Evolutionary conservation across 2,329 filamentous ascomycete genomes (phyloP), one percentile per base, ranked within the genome.

Genomic region (Colletotrichum musicola): DNA sequence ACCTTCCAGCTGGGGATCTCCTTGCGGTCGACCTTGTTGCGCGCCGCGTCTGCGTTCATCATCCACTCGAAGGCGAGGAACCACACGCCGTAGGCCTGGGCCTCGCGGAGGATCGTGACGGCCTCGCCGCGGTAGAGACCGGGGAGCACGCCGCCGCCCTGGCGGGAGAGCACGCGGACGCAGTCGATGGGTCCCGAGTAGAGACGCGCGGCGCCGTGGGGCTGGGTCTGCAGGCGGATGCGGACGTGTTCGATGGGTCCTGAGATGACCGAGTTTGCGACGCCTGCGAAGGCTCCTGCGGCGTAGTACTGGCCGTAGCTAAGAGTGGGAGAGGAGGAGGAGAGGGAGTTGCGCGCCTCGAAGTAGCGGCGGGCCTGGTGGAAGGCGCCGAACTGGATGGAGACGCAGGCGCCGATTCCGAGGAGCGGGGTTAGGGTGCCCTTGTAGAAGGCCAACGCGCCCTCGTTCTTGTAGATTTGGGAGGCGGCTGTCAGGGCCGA

Each of bases 351-450:
- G 72, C 87, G 86, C 51, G 88, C 84, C 83, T 98, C 95, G 78
- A 99, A 90, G 76, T 88, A 91, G 68, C 96, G 93, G 69, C 93
- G 93, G 9, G 95, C 95, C 77, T 92, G 91, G 85, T 98, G 94
- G 86, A 98, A 99, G 75, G 93, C 96, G 71, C 95, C 96, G 80
- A 99, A 99, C 85, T 99, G 96, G 75, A 99, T 92, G n/a, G 94
- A 98, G 53, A 96, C 95, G 80, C 96, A 99, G 74, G 96, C 96
- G 74, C 96, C 96, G 77, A 99, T 98, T 73, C 96, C 96, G 65
- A 99, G 89, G 64, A 99, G 86, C 0, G 96, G 96, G 5, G 96
- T 98, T 64, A 99, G 86, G 0, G 96, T 98, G 76, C 96, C 96
- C 83, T 99, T 99, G 89, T 99, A 99, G 85, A 99, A 99, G 65